Percentiles rank a stretch among this genome's conserved stretches.
phyloP scores from a whole-genome alignment of 768 basidiomycete species.

The Pholiota microspora region DNA sequence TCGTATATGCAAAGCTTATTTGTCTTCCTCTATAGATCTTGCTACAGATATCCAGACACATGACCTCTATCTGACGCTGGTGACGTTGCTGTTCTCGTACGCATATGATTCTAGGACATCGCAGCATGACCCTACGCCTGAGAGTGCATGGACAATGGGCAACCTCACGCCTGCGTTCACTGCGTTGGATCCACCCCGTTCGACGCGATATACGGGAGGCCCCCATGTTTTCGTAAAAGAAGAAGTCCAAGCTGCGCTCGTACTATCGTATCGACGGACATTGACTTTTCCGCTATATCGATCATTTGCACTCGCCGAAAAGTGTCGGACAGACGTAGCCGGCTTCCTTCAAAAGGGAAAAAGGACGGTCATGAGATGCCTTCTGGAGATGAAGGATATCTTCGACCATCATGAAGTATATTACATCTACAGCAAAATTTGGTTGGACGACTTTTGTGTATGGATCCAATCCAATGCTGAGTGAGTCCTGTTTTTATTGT shows the following conservation, averaged over 20 bases:
- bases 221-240: slow-evolving; percentile 33
- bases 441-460: slow-evolving; percentile 83
- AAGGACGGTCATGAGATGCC: slow-evolving; percentile 57
- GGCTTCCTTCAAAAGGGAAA: slow-evolving; percentile 56
- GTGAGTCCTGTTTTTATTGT: slow-evolving; percentile 48
- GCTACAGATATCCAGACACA: slow-evolving; percentile 53
- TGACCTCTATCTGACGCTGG: slow-evolving; percentile 64
- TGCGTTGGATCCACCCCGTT: slow-evolving; percentile 75
- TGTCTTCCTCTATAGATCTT: slow-evolving; percentile 61
- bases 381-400: slow-evolving; percentile 71
- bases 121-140: slow-evolving; percentile 76
- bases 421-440: slow-evolving; percentile 85
- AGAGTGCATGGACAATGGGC: slow-evolving; percentile 86
- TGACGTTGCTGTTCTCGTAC: slow-evolving; percentile 75
- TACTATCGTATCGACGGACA: slow-evolving; percentile 69
- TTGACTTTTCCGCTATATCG: slow-evolving; percentile 79
- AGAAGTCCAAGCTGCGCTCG: slow-evolving; percentile 51
- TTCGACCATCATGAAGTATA: slow-evolving; percentile 84
- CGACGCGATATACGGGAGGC: slow-evolving; percentile 21
- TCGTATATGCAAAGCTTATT: neutral
- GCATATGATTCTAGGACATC: slow-evolving; percentile 80
- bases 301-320: slow-evolving; percentile 71
- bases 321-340: slow-evolving; percentile 65
- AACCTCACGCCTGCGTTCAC: slow-evolving; percentile 74
- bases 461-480: slow-evolving; percentile 73